Evolutionary conservation across 176 grass and related monocot species (phyloP), one percentile per base, ranked within the genome.

Genomic region (Rhynchospora breviuscula): DNA sequence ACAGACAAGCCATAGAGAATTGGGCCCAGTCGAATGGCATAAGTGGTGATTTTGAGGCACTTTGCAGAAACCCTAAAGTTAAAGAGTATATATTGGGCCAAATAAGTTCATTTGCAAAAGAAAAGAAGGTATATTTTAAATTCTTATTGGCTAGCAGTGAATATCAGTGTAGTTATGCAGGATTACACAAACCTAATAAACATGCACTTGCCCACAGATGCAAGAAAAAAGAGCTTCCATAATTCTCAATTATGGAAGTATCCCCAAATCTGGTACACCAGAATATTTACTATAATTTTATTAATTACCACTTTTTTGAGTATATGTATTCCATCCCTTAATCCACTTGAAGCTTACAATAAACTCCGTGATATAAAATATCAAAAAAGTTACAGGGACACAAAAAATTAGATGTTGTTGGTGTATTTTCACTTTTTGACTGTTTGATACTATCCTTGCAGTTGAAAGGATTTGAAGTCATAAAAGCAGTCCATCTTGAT

Each of bases 391-490:
- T 29, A 1, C 26, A 29, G 26, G 26, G 26, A 29, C 26, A 29
- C 26, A 29, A 29, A 29, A 29, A 29, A 29, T 29, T 29, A 29
- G 26, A 29, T 29, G 0, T 29, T 29, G 1, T 29, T 29, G 26
- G 26, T 29, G 26, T 26, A 25, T 44, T 61, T 80, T 63, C 6
- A 82, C 45, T 18, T 68, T 53, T 69, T 8, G 13, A 68, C 80
- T 83, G 77, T 44, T 66, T 84, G 11, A 65, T 83, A n/a, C 8
- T 77, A 84, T 12, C 69, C 53, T 53, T 82, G 67, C 89, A 98
- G 95, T 87, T 98, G 47, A 97, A 94, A 94, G 94, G 94, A 61
- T 97, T 97, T 57, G 94, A 97, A 84, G 69, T 97, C 81, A 79
- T 97, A 78, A 94, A 82, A 89, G 92, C 92, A 35, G 82, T 97